phyloP scores from a whole-genome alignment of 768 basidiomycete species.

The Lentinula boryana region DNA sequence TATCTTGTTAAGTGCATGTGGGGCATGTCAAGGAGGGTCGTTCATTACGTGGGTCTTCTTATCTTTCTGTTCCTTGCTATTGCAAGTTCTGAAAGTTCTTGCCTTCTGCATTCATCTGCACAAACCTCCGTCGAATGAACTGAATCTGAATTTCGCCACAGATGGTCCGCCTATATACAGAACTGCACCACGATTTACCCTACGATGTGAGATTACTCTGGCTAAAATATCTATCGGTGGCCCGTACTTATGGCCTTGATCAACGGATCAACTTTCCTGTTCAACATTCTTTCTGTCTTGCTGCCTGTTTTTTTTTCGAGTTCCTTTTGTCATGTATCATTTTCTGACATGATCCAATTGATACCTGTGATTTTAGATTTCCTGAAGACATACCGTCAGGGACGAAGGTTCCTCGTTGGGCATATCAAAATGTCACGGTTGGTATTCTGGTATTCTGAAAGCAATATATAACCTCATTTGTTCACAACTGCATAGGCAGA shows the following conservation, averaged over 20 bases:
- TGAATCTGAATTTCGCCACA: background rate
- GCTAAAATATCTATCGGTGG: too few relatives aligned
- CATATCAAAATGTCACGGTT: constrained; percentile 1
- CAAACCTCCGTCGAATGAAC: background rate
- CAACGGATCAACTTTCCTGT: background rate
- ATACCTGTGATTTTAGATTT: background rate
- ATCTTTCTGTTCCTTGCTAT: background rate
- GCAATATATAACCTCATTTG: too few relatives aligned
- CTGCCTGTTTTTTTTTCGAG: background rate
- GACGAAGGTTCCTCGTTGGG: background rate
- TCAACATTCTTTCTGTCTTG: background rate
- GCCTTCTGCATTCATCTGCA: too few relatives aligned
- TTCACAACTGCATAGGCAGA: background rate
- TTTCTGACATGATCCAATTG: background rate
- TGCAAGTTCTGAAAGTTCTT: background rate
- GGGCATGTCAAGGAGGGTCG: background rate
- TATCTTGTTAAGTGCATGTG: background rate
- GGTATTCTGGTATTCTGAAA: background rate
- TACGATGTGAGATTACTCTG: background rate
- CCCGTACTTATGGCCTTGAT: background rate
- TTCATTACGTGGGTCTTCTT: background rate
- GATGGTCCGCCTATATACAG: background rate
- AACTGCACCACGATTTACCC: background rate
- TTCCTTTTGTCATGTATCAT: background rate
- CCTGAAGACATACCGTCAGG: background rate